These are phyloP conservation scores for Apiospora rasikravindrae DNA, from an alignment of 2,329 filamentous ascomycete species.

Conservation along the genomic window DNA sequence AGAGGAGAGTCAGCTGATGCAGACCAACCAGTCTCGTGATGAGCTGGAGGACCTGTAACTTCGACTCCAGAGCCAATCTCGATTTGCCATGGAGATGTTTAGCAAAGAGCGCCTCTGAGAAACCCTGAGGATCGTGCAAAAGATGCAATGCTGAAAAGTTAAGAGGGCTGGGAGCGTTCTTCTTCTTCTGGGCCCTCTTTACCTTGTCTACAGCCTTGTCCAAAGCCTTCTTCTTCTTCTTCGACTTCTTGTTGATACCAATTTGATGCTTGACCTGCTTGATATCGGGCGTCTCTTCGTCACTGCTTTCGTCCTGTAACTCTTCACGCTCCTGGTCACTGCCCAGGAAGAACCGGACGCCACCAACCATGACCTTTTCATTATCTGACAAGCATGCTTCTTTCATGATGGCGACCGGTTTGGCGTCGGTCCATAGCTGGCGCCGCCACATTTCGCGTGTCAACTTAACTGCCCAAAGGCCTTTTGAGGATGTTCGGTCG, in stretches of 20 bases:
- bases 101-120: slow-evolving; percentile 78
- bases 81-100: slow-evolving; percentile 90
- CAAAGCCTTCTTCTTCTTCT: slow-evolving; percentile 80
- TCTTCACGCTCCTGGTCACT: slow-evolving; percentile 97
- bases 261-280: slow-evolving; percentile 82
- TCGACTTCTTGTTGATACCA: slow-evolving; percentile 95
- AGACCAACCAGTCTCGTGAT: slow-evolving; percentile 90
- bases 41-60: slow-evolving; percentile 86
- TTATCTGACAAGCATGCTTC: slow-evolving; percentile 88
- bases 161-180: slow-evolving; percentile 82
- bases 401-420: slow-evolving; percentile 98
- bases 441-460: slow-evolving; percentile 96
- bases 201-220: slow-evolving; percentile 83
- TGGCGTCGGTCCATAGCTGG: slow-evolving; percentile 93
- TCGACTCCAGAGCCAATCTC: slow-evolving; percentile 86
- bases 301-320: slow-evolving; percentile 84
- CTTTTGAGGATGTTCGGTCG: slow-evolving; percentile 83
- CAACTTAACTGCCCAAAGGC: slow-evolving; percentile 94
- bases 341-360: slow-evolving; percentile 92
- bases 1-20: slow-evolving; percentile 88
- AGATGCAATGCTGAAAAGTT: slow-evolving; percentile 97
- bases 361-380: slow-evolving; percentile 87
- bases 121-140: slow-evolving; percentile 91
- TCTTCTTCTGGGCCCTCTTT: slow-evolving; percentile 85
- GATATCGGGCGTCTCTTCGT: slow-evolving; percentile 77